A percentile compares a stretch with the other conserved stretches of the same genome.
Evolutionary conservation across 169 alveolate genomes (phyloP).

Genomic region (Plasmodium sp.): DNA sequence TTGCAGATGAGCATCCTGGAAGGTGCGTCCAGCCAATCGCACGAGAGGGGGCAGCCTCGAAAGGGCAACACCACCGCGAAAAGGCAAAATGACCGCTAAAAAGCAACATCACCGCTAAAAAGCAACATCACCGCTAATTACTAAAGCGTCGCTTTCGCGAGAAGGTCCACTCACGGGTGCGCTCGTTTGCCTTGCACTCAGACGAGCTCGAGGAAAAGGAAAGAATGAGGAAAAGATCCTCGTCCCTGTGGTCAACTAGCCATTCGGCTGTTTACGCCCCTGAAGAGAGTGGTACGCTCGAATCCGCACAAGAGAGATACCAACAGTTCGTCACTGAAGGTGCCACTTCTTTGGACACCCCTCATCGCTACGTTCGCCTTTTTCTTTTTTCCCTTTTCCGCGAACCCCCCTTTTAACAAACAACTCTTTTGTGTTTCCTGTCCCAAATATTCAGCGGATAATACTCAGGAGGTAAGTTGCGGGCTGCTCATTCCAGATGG

Average conservation of each 20-base stretch:
- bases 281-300: background rate
- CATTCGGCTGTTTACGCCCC: constrained; percentile 45
- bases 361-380: background rate
- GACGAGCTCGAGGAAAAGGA: constrained; percentile 65
- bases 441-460: background rate
- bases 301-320: background rate
- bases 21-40: background rate
- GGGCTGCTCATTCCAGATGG: background rate
- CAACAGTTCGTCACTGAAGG: background rate
- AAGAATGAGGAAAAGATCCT: constrained; percentile 29
- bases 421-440: background rate
- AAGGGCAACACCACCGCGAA: background rate
- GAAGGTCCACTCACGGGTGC: background rate
- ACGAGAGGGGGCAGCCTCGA: background rate
- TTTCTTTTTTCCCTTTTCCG: background rate
- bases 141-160: background rate
- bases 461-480: constrained; percentile 17
- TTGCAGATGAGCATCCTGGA: constrained; percentile 31
- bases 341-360: background rate
- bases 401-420: background rate
- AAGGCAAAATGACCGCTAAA: background rate
- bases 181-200: background rate
- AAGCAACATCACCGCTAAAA: background rate
- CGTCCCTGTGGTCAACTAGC: constrained; percentile 37
- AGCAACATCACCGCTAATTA: too few relatives aligned